phyloP scores from a whole-genome alignment of 2,329 filamentous ascomycete species.

The Pseudocercospora pini-densiflorae region DNA sequence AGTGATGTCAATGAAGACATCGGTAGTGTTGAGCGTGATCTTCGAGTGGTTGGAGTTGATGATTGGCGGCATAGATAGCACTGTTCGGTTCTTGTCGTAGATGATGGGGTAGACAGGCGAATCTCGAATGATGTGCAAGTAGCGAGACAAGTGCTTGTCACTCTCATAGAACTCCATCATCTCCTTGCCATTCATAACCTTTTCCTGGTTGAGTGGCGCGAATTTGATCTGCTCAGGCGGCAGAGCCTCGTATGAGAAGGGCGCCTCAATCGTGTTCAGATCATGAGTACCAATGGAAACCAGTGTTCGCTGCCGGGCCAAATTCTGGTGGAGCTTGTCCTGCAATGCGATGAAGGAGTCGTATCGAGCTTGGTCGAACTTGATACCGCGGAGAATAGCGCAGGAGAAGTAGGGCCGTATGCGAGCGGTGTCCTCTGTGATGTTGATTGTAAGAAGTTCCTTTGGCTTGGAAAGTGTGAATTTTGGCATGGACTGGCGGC shows the following conservation, averaged over 20 bases:
- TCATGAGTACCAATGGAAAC: conserved; percentile 99
- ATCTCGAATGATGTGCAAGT: conserved; percentile 92
- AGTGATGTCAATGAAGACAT: conserved; percentile 96
- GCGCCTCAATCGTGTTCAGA: conserved; percentile 87
- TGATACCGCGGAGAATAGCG: conserved; percentile 86
- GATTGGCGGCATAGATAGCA: conserved; percentile 94
- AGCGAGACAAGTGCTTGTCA: conserved; percentile 89
- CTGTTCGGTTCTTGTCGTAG: conserved; percentile 81
- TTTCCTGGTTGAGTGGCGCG: conserved; percentile 84
- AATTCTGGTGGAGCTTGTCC: conserved; percentile 96
- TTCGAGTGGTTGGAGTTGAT: conserved; percentile 99
- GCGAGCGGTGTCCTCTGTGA: conserved; percentile 67
- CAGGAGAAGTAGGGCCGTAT: conserved; percentile 88
- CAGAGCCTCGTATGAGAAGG: conserved; percentile 95
- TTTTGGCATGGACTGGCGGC: conserved; percentile 74
- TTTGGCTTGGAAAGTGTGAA: conserved; percentile 76
- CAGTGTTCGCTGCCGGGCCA: conserved; percentile 88
- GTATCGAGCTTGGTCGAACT: conserved; percentile 88
- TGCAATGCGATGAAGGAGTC: conserved; percentile 97
- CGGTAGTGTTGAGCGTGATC: conserved; percentile 87
- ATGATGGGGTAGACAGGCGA: conserved; percentile 95
- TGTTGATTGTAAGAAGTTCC: conserved; percentile 76
- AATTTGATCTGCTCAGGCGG: conserved; percentile 93
- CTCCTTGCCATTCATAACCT: conserved; percentile 83
- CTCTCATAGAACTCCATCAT: conserved; percentile 94